These are phyloP conservation scores for Lolium perenne DNA, from an alignment of 176 grass and related monocot species.

Conservation along the genomic window DNA sequence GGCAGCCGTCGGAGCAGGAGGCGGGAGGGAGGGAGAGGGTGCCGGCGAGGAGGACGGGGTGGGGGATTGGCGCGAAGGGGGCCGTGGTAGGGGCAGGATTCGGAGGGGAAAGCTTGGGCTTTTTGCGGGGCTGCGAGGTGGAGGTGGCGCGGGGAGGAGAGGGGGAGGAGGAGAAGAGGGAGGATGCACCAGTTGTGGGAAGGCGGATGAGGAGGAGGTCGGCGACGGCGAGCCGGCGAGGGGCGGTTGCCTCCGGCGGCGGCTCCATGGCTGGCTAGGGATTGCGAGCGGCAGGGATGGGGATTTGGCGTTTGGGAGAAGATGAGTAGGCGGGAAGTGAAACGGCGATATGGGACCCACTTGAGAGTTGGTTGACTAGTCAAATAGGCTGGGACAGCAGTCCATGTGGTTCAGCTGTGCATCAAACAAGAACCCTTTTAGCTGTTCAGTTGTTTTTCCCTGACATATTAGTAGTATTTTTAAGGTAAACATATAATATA, in stretches of 20 bases:
- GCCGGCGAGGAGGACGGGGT: conserved; percentile 63
- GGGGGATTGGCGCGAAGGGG: conserved; percentile 55
- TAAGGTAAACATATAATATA: too few species aligned
- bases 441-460: too few species aligned
- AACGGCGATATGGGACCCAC: background rate
- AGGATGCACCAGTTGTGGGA: conserved; percentile 63
- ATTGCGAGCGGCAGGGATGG: background rate
- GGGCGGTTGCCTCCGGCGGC: conserved; percentile 35
- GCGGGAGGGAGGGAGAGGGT: conserved; percentile 53
- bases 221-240: conserved; percentile 53
- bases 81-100: conserved; percentile 41
- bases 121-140: conserved; percentile 53
- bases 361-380: background rate
- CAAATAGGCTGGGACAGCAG: background rate
- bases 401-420: too few species aligned
- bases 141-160: background rate
- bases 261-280: conserved; percentile 43
- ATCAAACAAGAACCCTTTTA: too few species aligned
- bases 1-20: conserved; percentile 37
- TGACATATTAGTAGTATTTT: too few species aligned
- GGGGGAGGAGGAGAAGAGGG: conserved; percentile 29
- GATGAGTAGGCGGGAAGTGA: conserved; percentile 33
- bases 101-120: conserved; percentile 35
- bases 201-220: conserved; percentile 61
- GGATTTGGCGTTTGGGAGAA: background rate